Conservation (phyloP, 129 eudicot species). For the Apium graveolens region DNA sequence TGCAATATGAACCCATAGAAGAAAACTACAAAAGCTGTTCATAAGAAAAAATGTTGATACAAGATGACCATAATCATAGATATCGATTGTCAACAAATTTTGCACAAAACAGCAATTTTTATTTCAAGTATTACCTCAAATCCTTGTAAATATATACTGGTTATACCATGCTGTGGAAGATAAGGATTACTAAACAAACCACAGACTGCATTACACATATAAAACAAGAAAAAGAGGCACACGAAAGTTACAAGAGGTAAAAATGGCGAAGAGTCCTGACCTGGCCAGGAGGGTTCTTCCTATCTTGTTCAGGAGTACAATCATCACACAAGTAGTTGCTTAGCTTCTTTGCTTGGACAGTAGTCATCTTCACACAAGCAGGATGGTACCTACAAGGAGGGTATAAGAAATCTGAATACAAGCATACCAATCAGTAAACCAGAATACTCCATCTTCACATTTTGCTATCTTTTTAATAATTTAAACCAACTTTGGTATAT, state of each 20-base stretch:
- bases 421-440: too few relatives aligned
- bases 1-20: background rate
- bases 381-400: slow-evolving; percentile 56
- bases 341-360: slow-evolving; percentile 48
- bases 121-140: background rate
- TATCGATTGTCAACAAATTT: background rate
- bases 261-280: background rate
- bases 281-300: background rate
- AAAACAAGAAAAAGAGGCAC: background rate
- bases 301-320: slow-evolving; percentile 20
- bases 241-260: background rate
- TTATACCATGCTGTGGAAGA: background rate
- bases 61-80: background rate
- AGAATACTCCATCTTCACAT: background rate
- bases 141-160: background rate
- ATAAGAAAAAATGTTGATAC: too few relatives aligned
- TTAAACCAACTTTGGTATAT: too few relatives aligned
- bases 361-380: slow-evolving; percentile 55
- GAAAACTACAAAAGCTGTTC: background rate
- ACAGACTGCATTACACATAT: background rate
- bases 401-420: background rate
- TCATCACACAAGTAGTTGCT: slow-evolving; percentile 52
- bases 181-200: too few relatives aligned
- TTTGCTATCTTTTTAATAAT: background rate
- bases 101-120: background rate